phyloP scores from a whole-genome alignment of 1,139 yeast genomes.

The Yamadazyma membranifaciens region DNA sequence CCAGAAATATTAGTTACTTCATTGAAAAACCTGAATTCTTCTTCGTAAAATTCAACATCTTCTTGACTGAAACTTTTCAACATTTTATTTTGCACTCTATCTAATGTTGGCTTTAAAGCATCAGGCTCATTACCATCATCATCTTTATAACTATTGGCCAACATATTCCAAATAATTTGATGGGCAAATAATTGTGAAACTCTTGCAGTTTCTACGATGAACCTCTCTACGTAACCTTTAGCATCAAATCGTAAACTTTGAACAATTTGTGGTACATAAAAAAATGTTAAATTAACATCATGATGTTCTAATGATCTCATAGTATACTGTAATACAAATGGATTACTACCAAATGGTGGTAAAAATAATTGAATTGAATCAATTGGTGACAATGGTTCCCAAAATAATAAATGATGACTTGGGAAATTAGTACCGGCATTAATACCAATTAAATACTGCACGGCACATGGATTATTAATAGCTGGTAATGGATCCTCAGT shows the following conservation, averaged over 20 bases:
- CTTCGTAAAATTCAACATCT: constrained; percentile 69
- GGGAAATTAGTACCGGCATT: constrained; percentile 42
- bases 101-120: constrained; percentile 78
- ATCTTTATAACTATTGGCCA: constrained; percentile 89
- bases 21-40: constrained; percentile 85
- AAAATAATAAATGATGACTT: constrained; percentile 55
- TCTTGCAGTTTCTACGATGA: constrained; percentile 88
- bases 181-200: constrained; percentile 92
- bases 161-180: constrained; percentile 97
- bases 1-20: constrained; percentile 95
- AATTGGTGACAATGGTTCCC: constrained; percentile 80
- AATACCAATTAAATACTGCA: constrained; percentile 53
- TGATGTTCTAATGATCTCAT: constrained; percentile 88
- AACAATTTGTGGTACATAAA: constrained; percentile 97
- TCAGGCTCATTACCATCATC: constrained; percentile 84
- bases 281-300: constrained; percentile 86
- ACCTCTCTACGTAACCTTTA: constrained; percentile 82
- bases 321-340: constrained; percentile 77
- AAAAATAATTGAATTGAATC: constrained; percentile 83
- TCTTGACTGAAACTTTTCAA: constrained; percentile 55
- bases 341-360: constrained; percentile 69
- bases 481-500: constrained; percentile 61
- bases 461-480: constrained; percentile 60
- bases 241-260: constrained; percentile 83
- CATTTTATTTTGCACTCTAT: constrained; percentile 69